phyloP scores from a whole-genome alignment of 331 rosid species.

The Cydonia oblonga region DNA sequence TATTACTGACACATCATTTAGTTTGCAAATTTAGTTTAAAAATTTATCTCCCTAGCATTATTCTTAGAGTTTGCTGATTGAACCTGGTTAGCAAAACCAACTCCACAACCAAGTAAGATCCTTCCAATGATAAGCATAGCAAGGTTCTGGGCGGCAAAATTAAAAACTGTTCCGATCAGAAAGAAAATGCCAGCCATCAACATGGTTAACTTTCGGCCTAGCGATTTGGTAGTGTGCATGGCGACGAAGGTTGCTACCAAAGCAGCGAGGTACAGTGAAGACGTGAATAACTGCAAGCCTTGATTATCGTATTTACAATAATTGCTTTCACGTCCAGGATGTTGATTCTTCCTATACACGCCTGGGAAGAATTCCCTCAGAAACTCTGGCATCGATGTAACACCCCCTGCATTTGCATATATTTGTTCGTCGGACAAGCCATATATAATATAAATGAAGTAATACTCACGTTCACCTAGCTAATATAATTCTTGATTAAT shows the following conservation, averaged over 20 bases:
- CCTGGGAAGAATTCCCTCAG: slow-evolving; percentile 26
- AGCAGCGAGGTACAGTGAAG: slow-evolving; percentile 75
- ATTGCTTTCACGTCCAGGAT: slow-evolving; percentile 22
- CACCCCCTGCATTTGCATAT: slow-evolving; percentile 32
- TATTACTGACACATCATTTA: too few species aligned
- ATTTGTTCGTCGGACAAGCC: neutral
- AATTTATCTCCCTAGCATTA: too few species aligned
- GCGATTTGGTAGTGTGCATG: slow-evolving; percentile 21
- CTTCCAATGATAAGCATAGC: slow-evolving; percentile 36
- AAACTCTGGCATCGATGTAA: slow-evolving; percentile 40
- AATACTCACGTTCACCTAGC: too few species aligned
- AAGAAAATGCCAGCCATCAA: slow-evolving; percentile 46
- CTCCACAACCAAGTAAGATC: slow-evolving; percentile 8
- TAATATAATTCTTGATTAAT: too few species aligned
- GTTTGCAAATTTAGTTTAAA: too few species aligned
- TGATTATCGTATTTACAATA: slow-evolving; percentile 75
- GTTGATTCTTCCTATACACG: slow-evolving; percentile 13
- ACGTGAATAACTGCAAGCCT: slow-evolving; percentile 55
- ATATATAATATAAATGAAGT: too few species aligned
- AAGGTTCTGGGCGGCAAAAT: slow-evolving; percentile 20
- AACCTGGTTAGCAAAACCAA: slow-evolving; percentile 28
- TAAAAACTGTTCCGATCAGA: slow-evolving; percentile 34
- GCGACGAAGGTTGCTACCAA: slow-evolving; percentile 47
- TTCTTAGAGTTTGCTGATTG: neutral
- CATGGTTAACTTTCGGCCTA: slow-evolving; percentile 39